A percentile compares a stretch with the other conserved stretches of the same genome.
phyloP scores from a whole-genome alignment of 1,284 basidiomycete genomes.

The Puccinia sorghi region DNA sequence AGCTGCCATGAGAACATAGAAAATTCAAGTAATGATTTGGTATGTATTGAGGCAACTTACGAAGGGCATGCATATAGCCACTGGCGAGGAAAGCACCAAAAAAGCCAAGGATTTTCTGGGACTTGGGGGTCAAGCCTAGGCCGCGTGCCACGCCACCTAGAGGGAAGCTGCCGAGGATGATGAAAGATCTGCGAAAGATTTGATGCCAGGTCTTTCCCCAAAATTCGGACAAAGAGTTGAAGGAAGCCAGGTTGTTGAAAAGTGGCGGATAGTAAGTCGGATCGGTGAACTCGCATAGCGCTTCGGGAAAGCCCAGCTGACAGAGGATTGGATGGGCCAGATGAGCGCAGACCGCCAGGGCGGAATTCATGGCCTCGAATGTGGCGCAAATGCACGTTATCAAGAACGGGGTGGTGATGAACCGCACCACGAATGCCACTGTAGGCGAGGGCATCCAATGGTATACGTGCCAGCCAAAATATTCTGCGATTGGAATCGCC shows the following conservation, averaged over 20 bases:
- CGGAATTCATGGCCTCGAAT: constrained; percentile 4
- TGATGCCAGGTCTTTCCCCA: constrained; percentile 36
- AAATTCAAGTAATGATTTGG: background rate
- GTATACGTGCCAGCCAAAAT: background rate
- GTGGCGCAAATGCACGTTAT: constrained; percentile 3
- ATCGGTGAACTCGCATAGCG: constrained; percentile 11
- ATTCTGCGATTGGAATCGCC: background rate
- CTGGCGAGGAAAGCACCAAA: constrained; percentile 24
- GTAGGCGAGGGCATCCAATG: constrained; percentile 5
- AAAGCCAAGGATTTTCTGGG: constrained; percentile 9
- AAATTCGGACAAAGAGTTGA: constrained; percentile 23
- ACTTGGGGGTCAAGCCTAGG: background rate
- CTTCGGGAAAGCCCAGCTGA: constrained; percentile 21
- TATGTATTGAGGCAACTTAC: background rate
- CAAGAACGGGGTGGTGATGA: background rate
- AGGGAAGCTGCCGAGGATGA: constrained; percentile 8
- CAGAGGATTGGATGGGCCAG: constrained; percentile 13
- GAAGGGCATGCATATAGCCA: constrained; percentile 18
- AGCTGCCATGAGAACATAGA: background rate
- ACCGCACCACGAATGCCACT: background rate
- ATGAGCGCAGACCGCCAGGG: constrained; percentile 16
- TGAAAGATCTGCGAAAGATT: constrained; percentile 11
- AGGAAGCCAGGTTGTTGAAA: background rate
- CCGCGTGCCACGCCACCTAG: background rate
- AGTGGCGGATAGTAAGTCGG: constrained; percentile 29